Base-by-base conservation (phyloP, 768 basidiomycete species). In the Xerocomus potaroensis region DNA sequence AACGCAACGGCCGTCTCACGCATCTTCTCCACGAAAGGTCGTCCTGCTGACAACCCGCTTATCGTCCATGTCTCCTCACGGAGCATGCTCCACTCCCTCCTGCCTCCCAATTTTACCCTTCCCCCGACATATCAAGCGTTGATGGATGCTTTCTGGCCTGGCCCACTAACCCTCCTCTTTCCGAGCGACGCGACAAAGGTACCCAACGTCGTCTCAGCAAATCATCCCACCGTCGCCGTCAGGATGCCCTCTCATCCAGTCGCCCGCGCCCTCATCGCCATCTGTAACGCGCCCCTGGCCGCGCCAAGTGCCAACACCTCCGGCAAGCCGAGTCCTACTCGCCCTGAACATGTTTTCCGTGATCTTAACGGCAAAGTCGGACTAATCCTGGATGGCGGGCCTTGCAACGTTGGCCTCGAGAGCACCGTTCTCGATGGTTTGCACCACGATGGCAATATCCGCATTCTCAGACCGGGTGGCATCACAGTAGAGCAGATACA, bases 291-390 rank as follows among this genome's bases (percentile, higher is more conserved):
- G 0, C 94, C 96, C 0, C 70, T 99, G 15, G 93, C 93, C 11
- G 96, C 95, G 0, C 96, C 96, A 0, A 93, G 90, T 50, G 95
- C 96, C 26, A 98, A 99, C 62, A 83, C 88, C 0, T 93, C 91
- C 1, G 93, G 93, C 9, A 86, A 91, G 58, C 95, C 96, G 6
- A 92, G 90, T 59, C 95, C 96, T 5, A 99, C 96, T 1, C 78
- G 79, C 21, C 90, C 90, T 15, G 78, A 81, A 51, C 94, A 98
- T 59, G 96, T 97, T 8, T 59, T 74, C 41, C 74, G 76, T 35
- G 95, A 98, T 63, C 72, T 98, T 24, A 69, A 75, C 27, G 86
- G 82, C 43, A 89, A 83, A 59, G 72, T 94, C 19, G 70, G 69
- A 14, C 66, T 92, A 33, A 87, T 99, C 34, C 69, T 99, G 6